Evolutionary conservation across 306 rosid genomes (phyloP).

Genomic region (Vigna trinervia): DNA sequence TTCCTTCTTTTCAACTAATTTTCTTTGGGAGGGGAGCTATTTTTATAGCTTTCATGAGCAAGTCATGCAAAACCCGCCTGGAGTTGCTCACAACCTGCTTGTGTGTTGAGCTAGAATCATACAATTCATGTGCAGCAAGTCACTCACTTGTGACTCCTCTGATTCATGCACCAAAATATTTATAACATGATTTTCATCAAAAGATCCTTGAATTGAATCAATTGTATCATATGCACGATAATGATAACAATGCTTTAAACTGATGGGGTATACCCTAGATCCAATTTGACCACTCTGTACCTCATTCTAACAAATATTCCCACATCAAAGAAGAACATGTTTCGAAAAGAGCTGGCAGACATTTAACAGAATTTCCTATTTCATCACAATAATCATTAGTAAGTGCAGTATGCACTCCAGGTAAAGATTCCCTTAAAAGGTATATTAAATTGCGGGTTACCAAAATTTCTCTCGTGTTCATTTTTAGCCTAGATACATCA

Average conservation of each 20-base stretch:
- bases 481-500: constrained; percentile 15
- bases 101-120: background rate
- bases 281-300: background rate
- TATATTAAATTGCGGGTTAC: background rate
- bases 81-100: background rate
- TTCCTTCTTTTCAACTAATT: background rate
- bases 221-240: background rate
- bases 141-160: background rate
- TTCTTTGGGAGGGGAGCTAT: background rate
- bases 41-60: background rate
- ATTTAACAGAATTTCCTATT: constrained; percentile 20
- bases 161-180: background rate
- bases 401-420: background rate
- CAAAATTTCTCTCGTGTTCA: background rate
- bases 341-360: constrained; percentile 2
- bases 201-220: background rate
- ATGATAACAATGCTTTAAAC: background rate
- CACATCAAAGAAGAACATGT: background rate
- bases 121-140: background rate
- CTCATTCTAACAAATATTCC: background rate
- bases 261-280: background rate
- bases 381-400: constrained; percentile 25
- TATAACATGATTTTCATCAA: background rate
- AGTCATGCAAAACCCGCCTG: background rate
- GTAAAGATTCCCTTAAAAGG: background rate